phyloP scores from a whole-genome alignment of 352 stramenopile genomes.

The Phytophthora cactorum region DNA sequence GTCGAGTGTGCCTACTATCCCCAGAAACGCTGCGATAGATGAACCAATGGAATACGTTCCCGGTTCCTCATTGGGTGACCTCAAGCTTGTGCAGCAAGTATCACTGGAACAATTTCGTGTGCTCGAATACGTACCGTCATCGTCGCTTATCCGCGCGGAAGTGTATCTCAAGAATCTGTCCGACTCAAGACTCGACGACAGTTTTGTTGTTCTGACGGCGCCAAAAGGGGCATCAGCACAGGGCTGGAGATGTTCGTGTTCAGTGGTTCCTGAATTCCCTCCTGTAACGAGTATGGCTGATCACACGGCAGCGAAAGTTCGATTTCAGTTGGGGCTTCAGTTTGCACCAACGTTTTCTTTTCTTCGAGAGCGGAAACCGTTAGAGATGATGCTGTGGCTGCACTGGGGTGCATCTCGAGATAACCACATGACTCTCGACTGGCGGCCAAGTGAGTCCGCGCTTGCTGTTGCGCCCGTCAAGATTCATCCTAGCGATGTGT shows the following conservation, averaged over 20 bases:
- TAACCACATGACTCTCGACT: not conserved
- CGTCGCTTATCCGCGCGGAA: slow-evolving; percentile 41
- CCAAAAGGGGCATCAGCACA: slow-evolving; percentile 4
- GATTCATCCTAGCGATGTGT: slow-evolving; percentile 25
- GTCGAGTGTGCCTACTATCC: not conserved
- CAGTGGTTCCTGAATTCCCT: slow-evolving; percentile 30
- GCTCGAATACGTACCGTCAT: slow-evolving; percentile 44
- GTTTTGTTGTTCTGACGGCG: slow-evolving; percentile 37
- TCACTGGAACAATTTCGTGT: slow-evolving; percentile 40
- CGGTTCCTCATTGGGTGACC: not conserved
- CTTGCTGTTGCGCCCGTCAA: slow-evolving; percentile 31
- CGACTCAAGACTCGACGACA: slow-evolving; percentile 18
- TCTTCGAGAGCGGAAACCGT: slow-evolving; percentile 28
- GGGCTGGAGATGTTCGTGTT: slow-evolving; percentile 30
- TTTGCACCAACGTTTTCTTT: slow-evolving; percentile 33
- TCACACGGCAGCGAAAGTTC: slow-evolving; percentile 2
- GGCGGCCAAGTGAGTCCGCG: slow-evolving; percentile 11
- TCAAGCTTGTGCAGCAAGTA: slow-evolving; percentile 27
- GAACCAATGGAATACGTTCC: slow-evolving; percentile 1
- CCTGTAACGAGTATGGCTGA: not conserved
- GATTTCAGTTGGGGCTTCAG: slow-evolving; percentile 37
- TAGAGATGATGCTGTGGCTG: slow-evolving; percentile 37
- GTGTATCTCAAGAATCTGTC: slow-evolving; percentile 40
- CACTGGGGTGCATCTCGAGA: slow-evolving; percentile 26
- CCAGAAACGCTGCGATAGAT: slow-evolving; percentile 4